A percentile compares a stretch with the other conserved stretches of the same genome.
Evolutionary conservation across 768 basidiomycete species (phyloP).

Genomic region (Pisolithus microcarpus): DNA sequence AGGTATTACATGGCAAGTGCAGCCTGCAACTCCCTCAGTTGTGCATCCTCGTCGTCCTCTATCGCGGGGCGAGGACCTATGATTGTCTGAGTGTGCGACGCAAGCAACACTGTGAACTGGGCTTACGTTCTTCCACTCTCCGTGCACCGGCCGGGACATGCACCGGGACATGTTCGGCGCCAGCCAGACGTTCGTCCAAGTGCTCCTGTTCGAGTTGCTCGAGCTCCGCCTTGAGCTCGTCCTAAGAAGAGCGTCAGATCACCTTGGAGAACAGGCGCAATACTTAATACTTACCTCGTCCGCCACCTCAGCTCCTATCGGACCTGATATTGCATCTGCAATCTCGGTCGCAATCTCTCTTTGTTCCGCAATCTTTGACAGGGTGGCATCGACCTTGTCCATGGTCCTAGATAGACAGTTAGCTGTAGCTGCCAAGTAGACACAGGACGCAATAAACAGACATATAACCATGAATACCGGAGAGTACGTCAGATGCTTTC

Average conservation of each 20-base stretch:
- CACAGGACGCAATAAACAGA: slow-evolving; percentile 36
- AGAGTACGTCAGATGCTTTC: slow-evolving; percentile 85
- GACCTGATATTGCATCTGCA: slow-evolving; percentile 77
- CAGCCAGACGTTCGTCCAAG: slow-evolving; percentile 76
- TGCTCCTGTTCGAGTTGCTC: slow-evolving; percentile 84
- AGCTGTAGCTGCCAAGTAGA: background rate
- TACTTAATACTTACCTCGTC: slow-evolving; percentile 61
- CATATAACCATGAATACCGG: slow-evolving; percentile 85
- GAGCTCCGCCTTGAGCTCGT: slow-evolving; percentile 71
- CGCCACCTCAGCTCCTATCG: slow-evolving; percentile 44
- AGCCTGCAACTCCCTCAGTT: slow-evolving; percentile 85
- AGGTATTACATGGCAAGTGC: slow-evolving; percentile 66
- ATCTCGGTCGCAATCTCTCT: slow-evolving; percentile 91
- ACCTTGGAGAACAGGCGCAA: background rate
- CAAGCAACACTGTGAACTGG: background rate
- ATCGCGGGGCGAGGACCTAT: slow-evolving; percentile 29
- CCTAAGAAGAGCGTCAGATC: slow-evolving; percentile 37
- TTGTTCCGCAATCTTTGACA: slow-evolving; percentile 84
- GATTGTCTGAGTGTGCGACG: background rate
- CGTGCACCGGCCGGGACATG: slow-evolving; percentile 65
- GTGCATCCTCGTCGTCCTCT: slow-evolving; percentile 89
- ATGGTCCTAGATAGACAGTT: slow-evolving; percentile 48
- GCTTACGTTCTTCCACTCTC: slow-evolving; percentile 43
- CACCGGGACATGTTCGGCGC: slow-evolving; percentile 84
- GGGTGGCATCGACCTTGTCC: slow-evolving; percentile 84